phyloP scores from a whole-genome alignment of 805 yeast species.

The Starmerella potacharoeniae region DNA sequence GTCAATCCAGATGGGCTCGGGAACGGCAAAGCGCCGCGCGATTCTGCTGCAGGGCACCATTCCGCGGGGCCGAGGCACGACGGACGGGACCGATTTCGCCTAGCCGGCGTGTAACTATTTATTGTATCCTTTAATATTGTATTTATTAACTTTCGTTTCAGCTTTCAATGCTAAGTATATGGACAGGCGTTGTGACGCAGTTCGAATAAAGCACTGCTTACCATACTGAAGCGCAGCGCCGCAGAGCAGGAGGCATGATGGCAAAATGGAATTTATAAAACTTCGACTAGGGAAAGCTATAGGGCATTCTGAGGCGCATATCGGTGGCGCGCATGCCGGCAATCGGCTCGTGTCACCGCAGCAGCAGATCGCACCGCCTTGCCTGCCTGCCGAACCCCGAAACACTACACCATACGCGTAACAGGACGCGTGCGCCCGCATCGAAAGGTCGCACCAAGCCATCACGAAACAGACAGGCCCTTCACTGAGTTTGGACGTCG shows the following conservation, averaged over 20 bases:
- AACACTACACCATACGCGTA: background rate
- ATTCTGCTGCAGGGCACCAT: background rate
- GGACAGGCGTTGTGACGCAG: too few species aligned
- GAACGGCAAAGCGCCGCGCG: background rate
- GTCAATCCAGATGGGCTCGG: background rate
- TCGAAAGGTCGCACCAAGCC: background rate
- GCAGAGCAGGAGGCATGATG: too few species aligned
- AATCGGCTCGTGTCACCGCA: too few species aligned
- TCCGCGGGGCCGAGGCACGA: background rate
- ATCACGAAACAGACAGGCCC: background rate
- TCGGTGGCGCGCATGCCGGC: too few species aligned
- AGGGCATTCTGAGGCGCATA: too few species aligned
- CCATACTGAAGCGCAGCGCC: too few species aligned
- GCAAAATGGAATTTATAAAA: too few species aligned
- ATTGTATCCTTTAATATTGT: background rate
- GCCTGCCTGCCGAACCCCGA: too few species aligned
- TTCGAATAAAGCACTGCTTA: too few species aligned
- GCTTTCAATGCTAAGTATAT: too few species aligned
- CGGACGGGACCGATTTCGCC: background rate
- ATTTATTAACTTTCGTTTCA: background rate
- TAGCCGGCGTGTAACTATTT: background rate
- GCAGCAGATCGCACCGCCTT: too few species aligned
- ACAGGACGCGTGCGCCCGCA: background rate
- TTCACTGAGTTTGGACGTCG: background rate
- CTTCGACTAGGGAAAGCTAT: too few species aligned